Base-by-base conservation (phyloP, 2,329 filamentous ascomycete genomes). In the Phaeomoniella chlamydospora region DNA sequence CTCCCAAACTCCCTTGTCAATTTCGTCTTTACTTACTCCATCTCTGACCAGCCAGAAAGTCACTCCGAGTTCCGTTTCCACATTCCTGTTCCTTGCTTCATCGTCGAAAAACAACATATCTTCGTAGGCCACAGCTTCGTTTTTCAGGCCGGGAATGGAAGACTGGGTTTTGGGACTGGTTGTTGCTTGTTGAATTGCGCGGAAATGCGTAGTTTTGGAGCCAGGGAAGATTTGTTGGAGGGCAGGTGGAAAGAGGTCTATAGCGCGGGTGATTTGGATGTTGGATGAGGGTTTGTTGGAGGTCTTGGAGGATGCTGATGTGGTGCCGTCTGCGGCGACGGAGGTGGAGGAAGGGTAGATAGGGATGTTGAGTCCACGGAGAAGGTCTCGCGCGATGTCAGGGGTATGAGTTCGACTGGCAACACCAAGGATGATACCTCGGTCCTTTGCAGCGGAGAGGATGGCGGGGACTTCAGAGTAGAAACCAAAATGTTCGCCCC, bases 101-200 rank as follows among this genome's bases (percentile, higher is more conserved):
- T 96, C 88, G 48, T 96, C 88, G 46, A 96, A 96, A 57, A 96
- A 96, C 19, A 96, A 55, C 79, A 96, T 93, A 33, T 94, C 84
- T 43, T 80, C 71, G 50, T 74, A 93, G 4, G 64, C 61, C 2
- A 94, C 9, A n/a, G 22, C 9, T 6, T 9, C 9, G 22, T 6
- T 26, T 9, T 26, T n/a, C 9, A 26, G 22, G 22, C 9, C 22
- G 22, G 22, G 22, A n/a, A 26, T 26, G 22, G 22, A n/a, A n/a
- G 22, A 26, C n/a, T 26, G 22, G 22, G n/a, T n/a, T 18, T 4
- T 31, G 12, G 11, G 15, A 18, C 4, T 3, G 3, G 17, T 29
- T 11, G n/a, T 13, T 38, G 74, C 68, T 53, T 77, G 72, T 6
- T 80, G 72, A 46, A 96, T 64, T 4, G 71, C 65, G 49, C 77